Evolutionary conservation across 2,329 filamentous ascomycete genomes (phyloP).

Genomic region (Colletotrichum sp.): DNA sequence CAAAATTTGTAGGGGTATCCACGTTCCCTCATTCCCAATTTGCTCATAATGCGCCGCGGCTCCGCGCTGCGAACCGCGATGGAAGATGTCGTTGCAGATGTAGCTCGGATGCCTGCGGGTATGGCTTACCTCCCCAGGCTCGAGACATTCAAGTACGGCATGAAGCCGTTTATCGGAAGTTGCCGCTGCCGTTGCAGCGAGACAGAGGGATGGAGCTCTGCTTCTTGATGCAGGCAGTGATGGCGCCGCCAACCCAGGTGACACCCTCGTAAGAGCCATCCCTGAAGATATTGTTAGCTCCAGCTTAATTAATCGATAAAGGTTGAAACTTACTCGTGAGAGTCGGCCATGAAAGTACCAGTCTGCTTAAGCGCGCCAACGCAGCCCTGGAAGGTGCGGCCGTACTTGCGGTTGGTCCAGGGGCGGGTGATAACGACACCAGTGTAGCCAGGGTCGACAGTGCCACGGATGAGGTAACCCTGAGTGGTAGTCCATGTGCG

Average conservation of each 20-base stretch:
- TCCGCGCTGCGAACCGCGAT: not conserved
- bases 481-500: constrained; percentile 10
- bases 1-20: not conserved
- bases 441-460: constrained; percentile 1
- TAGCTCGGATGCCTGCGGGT: not conserved
- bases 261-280: constrained; percentile 14
- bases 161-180: not conserved
- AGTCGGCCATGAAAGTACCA: constrained; percentile 14
- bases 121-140: not conserved
- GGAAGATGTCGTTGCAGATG: not conserved
- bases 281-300: not conserved
- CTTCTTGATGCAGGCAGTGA: constrained; percentile 9
- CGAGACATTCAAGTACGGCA: not conserved
- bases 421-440: constrained; percentile 11
- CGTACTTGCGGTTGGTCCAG: constrained; percentile 18
- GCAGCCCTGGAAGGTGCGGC: constrained; percentile 17
- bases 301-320: not conserved
- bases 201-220: not conserved
- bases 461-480: constrained; percentile 8
- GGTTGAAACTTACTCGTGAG: not conserved
- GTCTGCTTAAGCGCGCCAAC: constrained; percentile 1
- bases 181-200: not conserved
- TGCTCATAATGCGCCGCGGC: not conserved
- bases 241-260: constrained; percentile 3
- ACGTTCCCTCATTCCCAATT: not conserved